A percentile compares a stretch with the other conserved stretches of the same genome.
phyloP scores from a whole-genome alignment of 176 grass and related monocot genomes.

The Ensete ventricosum region DNA sequence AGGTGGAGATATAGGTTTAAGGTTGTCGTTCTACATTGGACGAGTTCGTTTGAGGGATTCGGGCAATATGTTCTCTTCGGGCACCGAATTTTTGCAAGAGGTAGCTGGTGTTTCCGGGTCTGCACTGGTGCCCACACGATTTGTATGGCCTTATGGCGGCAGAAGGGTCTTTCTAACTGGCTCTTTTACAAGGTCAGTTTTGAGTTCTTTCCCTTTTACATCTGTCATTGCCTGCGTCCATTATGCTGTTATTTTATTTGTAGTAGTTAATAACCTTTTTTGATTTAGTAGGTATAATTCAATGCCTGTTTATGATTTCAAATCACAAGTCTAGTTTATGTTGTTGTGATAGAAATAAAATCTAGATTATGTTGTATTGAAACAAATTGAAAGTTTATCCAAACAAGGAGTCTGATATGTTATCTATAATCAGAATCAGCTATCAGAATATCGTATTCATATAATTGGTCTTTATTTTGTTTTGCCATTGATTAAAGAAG shows the following conservation, averaged over 20 bases:
- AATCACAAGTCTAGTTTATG: too few species aligned
- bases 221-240: not conserved
- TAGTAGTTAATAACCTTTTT: not conserved
- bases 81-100: slow-evolving; percentile 8
- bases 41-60: not conserved
- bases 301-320: too few species aligned
- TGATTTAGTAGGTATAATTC: too few species aligned
- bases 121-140: slow-evolving; percentile 7
- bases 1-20: not conserved
- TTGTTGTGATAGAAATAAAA: too few species aligned
- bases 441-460: not conserved
- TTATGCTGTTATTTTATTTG: not conserved
- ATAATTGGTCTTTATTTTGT: not conserved
- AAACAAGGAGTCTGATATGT: too few species aligned
- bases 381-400: too few species aligned
- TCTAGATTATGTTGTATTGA: too few species aligned
- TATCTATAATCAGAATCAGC: too few species aligned
- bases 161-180: slow-evolving; percentile 23
- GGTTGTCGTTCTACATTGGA: not conserved
- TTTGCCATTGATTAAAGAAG: not conserved
- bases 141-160: slow-evolving; percentile 28
- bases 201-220: not conserved
- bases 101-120: not conserved
- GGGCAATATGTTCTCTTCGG: not conserved
- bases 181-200: slow-evolving; percentile 22